Base-by-base conservation (phyloP, 2,329 filamentous ascomycete genomes). In the Sclerotinia minor region DNA sequence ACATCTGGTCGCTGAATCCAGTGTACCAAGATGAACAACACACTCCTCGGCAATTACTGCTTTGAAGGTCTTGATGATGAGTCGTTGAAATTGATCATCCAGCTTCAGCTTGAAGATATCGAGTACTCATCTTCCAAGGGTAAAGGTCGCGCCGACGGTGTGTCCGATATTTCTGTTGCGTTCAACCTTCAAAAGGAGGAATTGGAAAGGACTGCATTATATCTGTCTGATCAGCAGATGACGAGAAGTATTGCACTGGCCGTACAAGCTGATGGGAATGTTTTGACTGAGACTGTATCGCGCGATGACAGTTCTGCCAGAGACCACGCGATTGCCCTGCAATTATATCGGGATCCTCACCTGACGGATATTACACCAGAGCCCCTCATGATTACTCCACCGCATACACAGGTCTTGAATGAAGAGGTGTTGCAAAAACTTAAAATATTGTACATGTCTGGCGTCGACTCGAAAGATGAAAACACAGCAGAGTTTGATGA, bases 71-170 rank as follows among this genome's bases (percentile, higher is more conserved):
- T 72, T 8, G 73, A 75, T 29, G 68, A 72, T 13, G 69, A 67
- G 11, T 71, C 71, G 5, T 69, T 67, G 8, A 67, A 67, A 1
- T 35, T 73, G 6, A 71, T 75, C 9, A 55, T 75, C 26, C 68
- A 73, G n/a, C 67, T 75, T 29, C 72, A 76, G 44, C 59, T 74
- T 21, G 38, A 72, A 52, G 74, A 76, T 52, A 63, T 65, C 19
- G 26, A 64, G 21, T 32, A 66, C 6, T 45, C 54, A 2, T 26
- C 54, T 38, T 45, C 21, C 6, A 67, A 67, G 26, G 68, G 63
- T 5, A 70, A 71, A 29, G 70, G 70, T 15, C 66, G 50, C 8
- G 68, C 67, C 35, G 69, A 50, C 4, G 47, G 61, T 11, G 38
- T 67, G 5, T 67, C 59, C 6, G 73, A 73, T 32, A 45, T 63